phyloP scores from a whole-genome alignment of 2,329 filamentous ascomycete genomes.

The Periglandula ipomoeae region DNA sequence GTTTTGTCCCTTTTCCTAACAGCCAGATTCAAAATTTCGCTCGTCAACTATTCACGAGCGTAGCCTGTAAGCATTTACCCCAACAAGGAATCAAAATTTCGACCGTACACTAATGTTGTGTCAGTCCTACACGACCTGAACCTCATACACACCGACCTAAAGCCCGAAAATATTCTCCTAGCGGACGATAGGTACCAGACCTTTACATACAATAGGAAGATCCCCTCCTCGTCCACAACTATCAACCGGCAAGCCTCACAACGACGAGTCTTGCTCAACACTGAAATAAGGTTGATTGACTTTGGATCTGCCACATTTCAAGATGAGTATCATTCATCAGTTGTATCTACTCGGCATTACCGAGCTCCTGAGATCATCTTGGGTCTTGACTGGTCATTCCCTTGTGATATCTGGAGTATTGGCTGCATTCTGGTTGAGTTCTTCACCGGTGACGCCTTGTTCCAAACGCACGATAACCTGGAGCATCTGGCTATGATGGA shows the following conservation, averaged over 20 bases:
- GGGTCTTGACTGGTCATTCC: conserved; percentile 61
- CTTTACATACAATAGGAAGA: conserved; percentile 61
- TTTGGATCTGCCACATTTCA: conserved; percentile 66
- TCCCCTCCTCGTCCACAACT: conserved; percentile 56
- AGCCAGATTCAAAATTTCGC: conserved; percentile 98
- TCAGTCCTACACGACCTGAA: conserved; percentile 91
- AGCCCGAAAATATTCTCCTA: conserved; percentile 62
- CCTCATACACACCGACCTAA: conserved; percentile 82
- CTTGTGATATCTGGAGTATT: conserved; percentile 67
- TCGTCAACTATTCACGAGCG: conserved; percentile 91
- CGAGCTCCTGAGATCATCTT: conserved; percentile 63
- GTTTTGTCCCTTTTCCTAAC: conserved; percentile 94
- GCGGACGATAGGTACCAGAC: conserved; percentile 58
- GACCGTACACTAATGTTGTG: neutral
- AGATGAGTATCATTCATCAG: conserved; percentile 63
- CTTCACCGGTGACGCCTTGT: conserved; percentile 61
- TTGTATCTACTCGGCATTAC: conserved; percentile 62
- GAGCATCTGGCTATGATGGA: conserved; percentile 73
- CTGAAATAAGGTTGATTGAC: conserved; percentile 61
- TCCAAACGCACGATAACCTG: conserved; percentile 64
- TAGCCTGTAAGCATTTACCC: conserved; percentile 65
- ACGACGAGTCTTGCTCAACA: conserved; percentile 55
- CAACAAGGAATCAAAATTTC: neutral
- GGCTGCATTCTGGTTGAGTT: conserved; percentile 65
- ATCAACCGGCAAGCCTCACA: conserved; percentile 53